phyloP scores from a whole-genome alignment of 169 alveolate species.

The Plasmodium gallinaceum region DNA sequence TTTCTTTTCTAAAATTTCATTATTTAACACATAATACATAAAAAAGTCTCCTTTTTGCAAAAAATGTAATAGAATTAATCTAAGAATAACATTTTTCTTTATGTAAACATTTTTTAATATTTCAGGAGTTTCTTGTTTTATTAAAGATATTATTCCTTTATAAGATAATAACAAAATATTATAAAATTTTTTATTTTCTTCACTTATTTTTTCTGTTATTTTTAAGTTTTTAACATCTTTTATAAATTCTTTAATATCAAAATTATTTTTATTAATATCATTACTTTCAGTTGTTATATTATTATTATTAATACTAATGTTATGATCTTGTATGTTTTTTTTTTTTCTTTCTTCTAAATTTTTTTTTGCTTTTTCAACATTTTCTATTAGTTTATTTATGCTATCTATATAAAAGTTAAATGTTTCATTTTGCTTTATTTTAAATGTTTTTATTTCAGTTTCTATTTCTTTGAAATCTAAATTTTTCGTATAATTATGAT shows the following conservation, averaged over 20 bases:
- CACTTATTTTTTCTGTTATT: slow-evolving; percentile 36
- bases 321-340: not conserved
- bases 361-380: slow-evolving; percentile 40
- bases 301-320: not conserved
- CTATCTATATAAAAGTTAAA: slow-evolving; percentile 42
- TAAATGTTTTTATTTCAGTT: slow-evolving; percentile 51
- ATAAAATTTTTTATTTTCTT: slow-evolving; percentile 59
- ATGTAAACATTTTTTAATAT: slow-evolving; percentile 40
- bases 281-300: not conserved
- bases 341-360: slow-evolving; percentile 52
- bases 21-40: slow-evolving; percentile 61
- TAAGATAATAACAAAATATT: slow-evolving; percentile 37
- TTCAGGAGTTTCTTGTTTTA: slow-evolving; percentile 65
- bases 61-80: slow-evolving; percentile 64
- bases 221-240: slow-evolving; percentile 37
- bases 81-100: slow-evolving; percentile 42
- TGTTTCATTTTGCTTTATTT: slow-evolving; percentile 52
- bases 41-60: slow-evolving; percentile 75
- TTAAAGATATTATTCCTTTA: slow-evolving; percentile 58
- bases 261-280: not conserved
- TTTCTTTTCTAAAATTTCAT: slow-evolving; percentile 44
- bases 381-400: slow-evolving; percentile 45
- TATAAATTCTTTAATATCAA: slow-evolving; percentile 25
- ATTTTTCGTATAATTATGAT: not conserved
- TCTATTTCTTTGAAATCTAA: slow-evolving; percentile 40